These are phyloP conservation scores for Neofusicoccum laricinum DNA, from an alignment of 2,329 filamentous ascomycete species.

Conservation along the genomic window DNA sequence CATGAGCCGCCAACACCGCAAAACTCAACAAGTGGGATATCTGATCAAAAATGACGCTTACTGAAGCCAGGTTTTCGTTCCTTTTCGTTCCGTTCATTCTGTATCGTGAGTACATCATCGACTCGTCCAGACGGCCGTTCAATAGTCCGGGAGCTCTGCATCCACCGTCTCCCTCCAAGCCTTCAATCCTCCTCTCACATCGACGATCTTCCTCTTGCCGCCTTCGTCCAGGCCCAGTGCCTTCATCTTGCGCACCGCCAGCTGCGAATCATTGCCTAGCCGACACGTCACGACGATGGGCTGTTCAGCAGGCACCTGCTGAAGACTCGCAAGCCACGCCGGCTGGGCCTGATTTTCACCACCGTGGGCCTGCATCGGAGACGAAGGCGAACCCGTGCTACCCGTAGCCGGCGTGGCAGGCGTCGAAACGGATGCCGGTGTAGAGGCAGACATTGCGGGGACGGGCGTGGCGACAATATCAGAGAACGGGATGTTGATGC, in stretches of 20 bases:
- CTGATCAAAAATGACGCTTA: neutral
- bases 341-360: slow-evolving; percentile 18
- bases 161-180: slow-evolving; percentile 73
- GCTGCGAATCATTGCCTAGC: slow-evolving; percentile 75
- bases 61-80: neutral
- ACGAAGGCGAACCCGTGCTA: neutral
- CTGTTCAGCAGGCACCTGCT: slow-evolving; percentile 35
- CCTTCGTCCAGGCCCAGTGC: slow-evolving; percentile 50
- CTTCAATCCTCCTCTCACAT: slow-evolving; percentile 68
- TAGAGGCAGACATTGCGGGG: neutral
- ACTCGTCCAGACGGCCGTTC: slow-evolving; percentile 18
- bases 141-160: slow-evolving; percentile 56
- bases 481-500: slow-evolving; percentile 72
- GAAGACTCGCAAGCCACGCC: slow-evolving; percentile 30
- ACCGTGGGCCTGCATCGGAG: neutral
- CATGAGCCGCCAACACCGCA: neutral
- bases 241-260: slow-evolving; percentile 64
- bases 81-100: too few relatives aligned
- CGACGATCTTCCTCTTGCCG: slow-evolving; percentile 61
- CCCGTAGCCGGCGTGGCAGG: neutral
- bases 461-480: slow-evolving; percentile 38
- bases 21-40: neutral
- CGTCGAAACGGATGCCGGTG: neutral
- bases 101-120: too few relatives aligned
- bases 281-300: slow-evolving; percentile 72